These are phyloP conservation scores for Aspergillus luchuensis DNA, from an alignment of 2,329 filamentous ascomycete species.

Conservation along the genomic window DNA sequence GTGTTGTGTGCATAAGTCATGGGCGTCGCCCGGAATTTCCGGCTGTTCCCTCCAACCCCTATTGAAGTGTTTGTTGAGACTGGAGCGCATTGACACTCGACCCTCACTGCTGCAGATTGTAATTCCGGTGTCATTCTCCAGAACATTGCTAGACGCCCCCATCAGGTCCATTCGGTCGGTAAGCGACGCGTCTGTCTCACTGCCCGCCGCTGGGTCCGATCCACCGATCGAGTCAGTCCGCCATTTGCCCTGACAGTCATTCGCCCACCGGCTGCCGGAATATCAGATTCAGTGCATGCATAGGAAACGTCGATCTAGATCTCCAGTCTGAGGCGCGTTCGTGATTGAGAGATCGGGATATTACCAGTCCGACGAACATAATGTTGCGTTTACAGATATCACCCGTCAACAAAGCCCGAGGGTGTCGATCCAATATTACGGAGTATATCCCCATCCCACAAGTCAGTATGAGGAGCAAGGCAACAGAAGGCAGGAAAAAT, in stretches of 20 bases:
- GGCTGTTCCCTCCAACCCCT: neutral
- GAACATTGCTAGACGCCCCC: neutral
- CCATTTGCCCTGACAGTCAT: neutral
- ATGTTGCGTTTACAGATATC: neutral
- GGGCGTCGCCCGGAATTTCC: neutral
- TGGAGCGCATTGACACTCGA: neutral
- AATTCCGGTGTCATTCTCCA: conserved; percentile 4
- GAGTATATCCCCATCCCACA: neutral
- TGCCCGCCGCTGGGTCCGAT: conserved; percentile 7
- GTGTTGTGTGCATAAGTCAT: neutral
- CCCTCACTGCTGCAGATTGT: neutral
- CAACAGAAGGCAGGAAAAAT: neutral
- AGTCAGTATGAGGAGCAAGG: neutral
- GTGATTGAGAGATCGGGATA: conserved; percentile 8
- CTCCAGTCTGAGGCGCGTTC: neutral
- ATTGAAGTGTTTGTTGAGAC: neutral
- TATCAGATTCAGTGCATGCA: conserved; percentile 3
- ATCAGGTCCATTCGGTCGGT: neutral
- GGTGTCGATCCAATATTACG: neutral
- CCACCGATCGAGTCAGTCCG: conserved; percentile 11
- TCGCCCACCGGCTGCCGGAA: neutral
- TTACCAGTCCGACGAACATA: neutral
- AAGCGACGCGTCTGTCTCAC: conserved; percentile 5
- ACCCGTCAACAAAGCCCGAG: neutral
- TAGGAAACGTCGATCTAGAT: neutral